Conservation (phyloP, 495 filamentous ascomycete species). For the Elaphomyces granulatus region DNA sequence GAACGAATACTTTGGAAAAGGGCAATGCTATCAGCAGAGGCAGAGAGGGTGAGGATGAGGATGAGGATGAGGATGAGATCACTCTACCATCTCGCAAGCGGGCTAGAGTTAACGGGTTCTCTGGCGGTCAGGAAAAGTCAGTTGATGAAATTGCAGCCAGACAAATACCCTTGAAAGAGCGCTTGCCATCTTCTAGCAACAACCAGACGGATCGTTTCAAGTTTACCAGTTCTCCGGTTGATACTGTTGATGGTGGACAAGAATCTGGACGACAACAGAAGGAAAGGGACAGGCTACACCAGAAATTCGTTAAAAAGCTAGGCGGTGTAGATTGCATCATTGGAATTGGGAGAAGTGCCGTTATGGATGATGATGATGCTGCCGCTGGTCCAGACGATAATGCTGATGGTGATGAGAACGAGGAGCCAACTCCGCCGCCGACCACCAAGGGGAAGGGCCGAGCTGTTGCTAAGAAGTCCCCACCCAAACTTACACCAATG, state of each 20-base stretch:
- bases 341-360: slow-evolving; percentile 45
- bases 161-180: neutral
- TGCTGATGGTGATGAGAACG: slow-evolving; percentile 40
- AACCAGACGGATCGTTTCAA: slow-evolving; percentile 28
- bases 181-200: slow-evolving; percentile 13
- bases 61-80: slow-evolving; percentile 29
- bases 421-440: slow-evolving; percentile 32
- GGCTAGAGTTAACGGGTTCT: slow-evolving; percentile 13
- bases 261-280: slow-evolving; percentile 27
- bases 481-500: slow-evolving; percentile 78
- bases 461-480: slow-evolving; percentile 45
- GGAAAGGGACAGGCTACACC: slow-evolving; percentile 58
- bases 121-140: neutral
- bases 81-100: slow-evolving; percentile 29
- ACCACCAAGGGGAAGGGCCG: slow-evolving; percentile 40
- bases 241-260: slow-evolving; percentile 21
- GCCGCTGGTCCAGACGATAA: slow-evolving; percentile 36
- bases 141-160: neutral
- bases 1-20: slow-evolving; percentile 4
- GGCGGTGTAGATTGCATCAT: slow-evolving; percentile 69
- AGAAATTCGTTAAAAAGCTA: slow-evolving; percentile 79
- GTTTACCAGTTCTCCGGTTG: slow-evolving; percentile 26
- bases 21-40: slow-evolving; percentile 10
- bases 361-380: slow-evolving; percentile 37
- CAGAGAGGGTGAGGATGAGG: slow-evolving; percentile 13